Evolutionary conservation across 371 early-diverging fungal genomes (phyloP), one percentile per base, ranked within the genome.

Genomic region (Rhizopus microsporus): DNA sequence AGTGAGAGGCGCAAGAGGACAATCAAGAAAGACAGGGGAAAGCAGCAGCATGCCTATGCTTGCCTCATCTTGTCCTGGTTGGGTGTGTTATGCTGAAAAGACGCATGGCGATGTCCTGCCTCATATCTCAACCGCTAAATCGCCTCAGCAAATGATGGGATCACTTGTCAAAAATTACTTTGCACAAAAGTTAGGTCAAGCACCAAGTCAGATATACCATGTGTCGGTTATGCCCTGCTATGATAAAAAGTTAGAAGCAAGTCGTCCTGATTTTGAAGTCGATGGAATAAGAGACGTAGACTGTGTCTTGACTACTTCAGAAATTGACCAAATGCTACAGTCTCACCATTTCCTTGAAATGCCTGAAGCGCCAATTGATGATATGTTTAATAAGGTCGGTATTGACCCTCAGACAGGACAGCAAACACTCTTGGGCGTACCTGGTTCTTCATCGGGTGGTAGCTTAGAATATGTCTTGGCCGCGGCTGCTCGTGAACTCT

Each of bases 51-150:
- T 90, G 46, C 92, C 93, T 2, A 86, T 94, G 84, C 70, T 94
- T 5, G 88, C 94, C 0, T 86, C 88, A 29, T 84, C 92, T 37
- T 94, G 95, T 59, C 94, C 95, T 40, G 96, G 95, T 3, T 96
- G 95, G 95, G 93, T 98, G 9, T 98, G 97, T 74, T 97, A 97
- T 65, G 96, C 96, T n/a, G 99, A 98, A 78, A 98, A 97, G 76
- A 97, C 95, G 0, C 97, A 97, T 59, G 88, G 86, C 3, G 82
- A 86, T 59, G 79, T 95, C 4, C 67, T 98, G 17, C 92, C 93
- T 0, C 83, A 87, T 62, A 90, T 98, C 52, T 84, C 89, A 46
- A 81, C 84, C 15, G 88, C 92, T 1, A 94, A 93, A 67, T 96
- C 97, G 7, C 97, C 98, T 9, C 97, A 97, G 70, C 97, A 97